Evolutionary conservation across 106 monocot species (phyloP), one percentile per base, ranked within the genome.

Genomic region (Hemerocallis citrina): DNA sequence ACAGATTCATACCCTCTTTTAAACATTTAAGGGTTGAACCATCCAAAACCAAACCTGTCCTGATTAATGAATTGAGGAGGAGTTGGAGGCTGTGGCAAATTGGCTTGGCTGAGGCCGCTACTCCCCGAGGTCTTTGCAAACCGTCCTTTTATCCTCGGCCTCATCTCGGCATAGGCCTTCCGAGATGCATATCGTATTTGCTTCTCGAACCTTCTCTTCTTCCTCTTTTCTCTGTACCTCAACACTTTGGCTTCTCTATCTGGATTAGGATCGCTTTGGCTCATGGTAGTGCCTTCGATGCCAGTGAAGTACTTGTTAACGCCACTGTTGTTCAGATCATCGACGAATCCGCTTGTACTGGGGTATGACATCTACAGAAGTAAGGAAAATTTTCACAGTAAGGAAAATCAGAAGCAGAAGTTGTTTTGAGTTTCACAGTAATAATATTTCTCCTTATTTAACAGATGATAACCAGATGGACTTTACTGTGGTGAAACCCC

Each of bases 161-260:
- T 78, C 72, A 63, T 68, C 42, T 78, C 73, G 1, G 78, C 78
- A 20, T 78, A 78, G 19, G 73, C 72, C 37, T 78, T 78, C 21
- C 78, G 35, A 2, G 78, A 78, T 1, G 68, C 72, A 16, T 78
- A 78, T 6, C 78, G 61, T 31, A 78, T 78, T 37, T 78, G 78
- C 57, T 78, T 78, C 38, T 78, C 78, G 19, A 68, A 78, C 25
- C 68, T 78, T 10, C 78, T 72, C 49, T 44, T 72, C 58, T 78
- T 72, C 59, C 68, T 63, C 68, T 78, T 78, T 68, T 78, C 78
- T 3, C 58, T 78, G 78, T 78, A 78, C 57, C 78, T 78, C 58
- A 78, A 31, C 23, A 78, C 72, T 45, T 64, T 72, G 1, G 78
- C 72, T 30, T 78, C 78, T 44, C 78, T 49, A 3, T 73, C 72